These are phyloP conservation scores for Populus trichocarpa DNA, from an alignment of 441 rosid species.

Conservation along the genomic window DNA sequence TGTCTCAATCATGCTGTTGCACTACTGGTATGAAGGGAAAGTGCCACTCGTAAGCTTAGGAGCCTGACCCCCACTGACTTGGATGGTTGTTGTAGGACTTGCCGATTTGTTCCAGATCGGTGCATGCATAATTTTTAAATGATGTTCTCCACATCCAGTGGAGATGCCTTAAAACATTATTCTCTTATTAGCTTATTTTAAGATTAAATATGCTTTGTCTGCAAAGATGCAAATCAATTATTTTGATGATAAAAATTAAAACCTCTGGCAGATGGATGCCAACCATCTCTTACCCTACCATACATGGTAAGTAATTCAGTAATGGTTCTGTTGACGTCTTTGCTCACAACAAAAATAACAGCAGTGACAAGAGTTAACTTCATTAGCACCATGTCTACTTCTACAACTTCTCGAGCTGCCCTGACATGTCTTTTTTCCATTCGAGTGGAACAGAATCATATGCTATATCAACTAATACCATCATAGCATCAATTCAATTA, in stretches of 20 bases:
- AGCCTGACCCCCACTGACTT: conserved; percentile 11
- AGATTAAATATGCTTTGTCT: not conserved
- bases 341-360: not conserved
- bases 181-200: not conserved
- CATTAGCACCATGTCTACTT: not conserved
- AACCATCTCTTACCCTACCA: not conserved
- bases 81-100: conserved; percentile 13
- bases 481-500: not conserved
- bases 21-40: not conserved
- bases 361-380: not conserved
- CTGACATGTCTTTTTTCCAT: not conserved
- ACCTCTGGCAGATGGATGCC: not conserved
- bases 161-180: not conserved
- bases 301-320: not conserved
- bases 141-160: not conserved
- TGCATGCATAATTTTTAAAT: not conserved
- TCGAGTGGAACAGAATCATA: not conserved
- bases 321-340: not conserved
- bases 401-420: not conserved
- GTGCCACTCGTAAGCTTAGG: conserved; percentile 10
- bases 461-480: not conserved
- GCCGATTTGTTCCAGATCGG: not conserved
- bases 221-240: not conserved
- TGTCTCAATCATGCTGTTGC: conserved; percentile 4
- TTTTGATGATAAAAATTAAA: not conserved